phyloP scores from a whole-genome alignment of 1,284 basidiomycete genomes.

The Ustilago cynodontis region DNA sequence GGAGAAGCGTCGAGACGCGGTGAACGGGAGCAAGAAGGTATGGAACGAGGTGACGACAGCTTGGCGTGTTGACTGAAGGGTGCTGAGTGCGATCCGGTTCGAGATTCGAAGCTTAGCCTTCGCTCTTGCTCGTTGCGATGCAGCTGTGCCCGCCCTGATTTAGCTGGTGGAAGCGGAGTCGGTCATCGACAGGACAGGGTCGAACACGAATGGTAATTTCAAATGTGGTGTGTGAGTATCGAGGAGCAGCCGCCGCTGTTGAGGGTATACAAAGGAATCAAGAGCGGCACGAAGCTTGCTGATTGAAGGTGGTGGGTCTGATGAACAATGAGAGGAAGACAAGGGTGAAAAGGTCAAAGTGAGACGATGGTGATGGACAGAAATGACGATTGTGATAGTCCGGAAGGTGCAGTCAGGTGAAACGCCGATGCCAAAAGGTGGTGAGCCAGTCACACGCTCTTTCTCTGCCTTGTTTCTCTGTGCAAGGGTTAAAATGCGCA shows the following conservation, averaged over 20 bases:
- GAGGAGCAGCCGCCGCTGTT: background rate
- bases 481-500: constrained; percentile 6
- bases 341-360: background rate
- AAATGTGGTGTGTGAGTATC: background rate
- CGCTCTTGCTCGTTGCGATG: background rate
- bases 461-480: background rate
- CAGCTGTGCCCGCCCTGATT: background rate
- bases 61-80: constrained; percentile 15
- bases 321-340: background rate
- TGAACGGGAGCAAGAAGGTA: constrained; percentile 37
- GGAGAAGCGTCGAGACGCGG: constrained; percentile 22
- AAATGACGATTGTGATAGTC: background rate
- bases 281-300: background rate
- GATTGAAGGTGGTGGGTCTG: background rate
- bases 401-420: constrained; percentile 12
- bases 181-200: background rate
- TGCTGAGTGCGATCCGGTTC: constrained; percentile 6
- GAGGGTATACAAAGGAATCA: background rate
- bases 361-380: constrained; percentile 3
- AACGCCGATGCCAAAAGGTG: constrained; percentile 12
- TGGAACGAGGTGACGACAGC: constrained; percentile 44
- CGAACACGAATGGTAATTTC: background rate
- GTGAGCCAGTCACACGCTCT: background rate
- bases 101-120: background rate
- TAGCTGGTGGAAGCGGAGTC: background rate